Conservation (phyloP, 768 basidiomycete genomes). For the Rhodotorula diobovata region DNA sequence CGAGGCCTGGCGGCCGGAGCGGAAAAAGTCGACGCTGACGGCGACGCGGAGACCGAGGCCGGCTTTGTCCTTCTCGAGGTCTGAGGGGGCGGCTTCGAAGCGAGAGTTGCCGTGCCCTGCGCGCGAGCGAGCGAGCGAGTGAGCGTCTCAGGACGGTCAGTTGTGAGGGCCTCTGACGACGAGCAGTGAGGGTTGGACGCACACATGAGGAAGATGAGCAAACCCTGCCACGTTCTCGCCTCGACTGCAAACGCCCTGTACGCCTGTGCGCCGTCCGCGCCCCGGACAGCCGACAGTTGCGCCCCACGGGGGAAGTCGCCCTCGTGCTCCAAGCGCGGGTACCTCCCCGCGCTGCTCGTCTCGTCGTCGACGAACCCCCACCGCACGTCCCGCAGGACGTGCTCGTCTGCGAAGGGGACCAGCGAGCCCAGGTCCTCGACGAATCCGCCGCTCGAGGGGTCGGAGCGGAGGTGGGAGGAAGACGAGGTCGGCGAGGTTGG, state of each 20-base stretch:
- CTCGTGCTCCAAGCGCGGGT: constrained; percentile 16
- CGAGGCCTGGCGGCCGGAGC: background rate
- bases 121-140: background rate
- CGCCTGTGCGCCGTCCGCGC: constrained; percentile 3
- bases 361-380: constrained; percentile 28
- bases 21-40: constrained; percentile 30
- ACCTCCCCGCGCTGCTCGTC: background rate
- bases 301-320: constrained; percentile 28
- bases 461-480: background rate
- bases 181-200: background rate
- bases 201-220: constrained; percentile 34
- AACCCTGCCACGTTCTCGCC: constrained; percentile 23
- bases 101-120: constrained; percentile 32
- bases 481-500: background rate
- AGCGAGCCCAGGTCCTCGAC: constrained; percentile 4
- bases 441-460: constrained; percentile 25
- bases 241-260: constrained; percentile 32
- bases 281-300: constrained; percentile 10
- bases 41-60: constrained; percentile 11
- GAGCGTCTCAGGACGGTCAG: background rate
- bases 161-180: too few relatives aligned
- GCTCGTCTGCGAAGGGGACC: constrained; percentile 5
- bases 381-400: constrained; percentile 9
- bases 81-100: constrained; percentile 30
- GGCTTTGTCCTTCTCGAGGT: constrained; percentile 23